phyloP scores from a whole-genome alignment of 306 rosid genomes.

The Herpetospermum pedunculosum region DNA sequence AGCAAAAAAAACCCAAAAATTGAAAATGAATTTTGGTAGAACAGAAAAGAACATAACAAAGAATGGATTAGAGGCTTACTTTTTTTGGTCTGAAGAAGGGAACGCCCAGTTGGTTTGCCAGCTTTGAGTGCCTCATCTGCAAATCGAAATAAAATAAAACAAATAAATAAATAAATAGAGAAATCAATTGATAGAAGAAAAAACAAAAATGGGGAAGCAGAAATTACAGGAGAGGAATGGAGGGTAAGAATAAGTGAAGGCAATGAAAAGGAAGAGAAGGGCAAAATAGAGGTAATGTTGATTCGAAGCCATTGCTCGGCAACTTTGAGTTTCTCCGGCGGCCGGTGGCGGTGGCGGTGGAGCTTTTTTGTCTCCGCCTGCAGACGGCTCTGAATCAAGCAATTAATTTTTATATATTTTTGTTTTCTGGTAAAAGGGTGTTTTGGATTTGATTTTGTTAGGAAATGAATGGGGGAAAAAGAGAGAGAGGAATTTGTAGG shows the following conservation, averaged over 20 bases:
- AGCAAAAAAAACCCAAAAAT: too few species aligned
- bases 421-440: not conserved
- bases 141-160: not conserved
- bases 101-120: slow-evolving; percentile 31
- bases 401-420: not conserved
- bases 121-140: slow-evolving; percentile 40
- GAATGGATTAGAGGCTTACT: slow-evolving; percentile 12
- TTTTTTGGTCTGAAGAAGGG: slow-evolving; percentile 68
- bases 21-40: not conserved
- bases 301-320: slow-evolving; percentile 37
- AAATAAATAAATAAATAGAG: not conserved
- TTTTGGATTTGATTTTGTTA: slow-evolving; percentile 7
- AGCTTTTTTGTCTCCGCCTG: slow-evolving; percentile 22
- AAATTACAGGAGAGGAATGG: slow-evolving; percentile 48
- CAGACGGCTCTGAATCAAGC: slow-evolving; percentile 11
- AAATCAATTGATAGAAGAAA: not conserved
- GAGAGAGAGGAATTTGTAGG: not conserved
- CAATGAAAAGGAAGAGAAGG: slow-evolving; percentile 25
- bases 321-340: not conserved
- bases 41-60: not conserved
- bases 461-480: not conserved
- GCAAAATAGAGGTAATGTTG: slow-evolving; percentile 16
- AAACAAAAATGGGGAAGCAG: not conserved
- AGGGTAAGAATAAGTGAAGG: slow-evolving; percentile 35
- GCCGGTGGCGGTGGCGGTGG: slow-evolving; percentile 12